These are phyloP conservation scores for Carallia brachiata DNA, from an alignment of 345 rosid genomes.

Conservation along the genomic window DNA sequence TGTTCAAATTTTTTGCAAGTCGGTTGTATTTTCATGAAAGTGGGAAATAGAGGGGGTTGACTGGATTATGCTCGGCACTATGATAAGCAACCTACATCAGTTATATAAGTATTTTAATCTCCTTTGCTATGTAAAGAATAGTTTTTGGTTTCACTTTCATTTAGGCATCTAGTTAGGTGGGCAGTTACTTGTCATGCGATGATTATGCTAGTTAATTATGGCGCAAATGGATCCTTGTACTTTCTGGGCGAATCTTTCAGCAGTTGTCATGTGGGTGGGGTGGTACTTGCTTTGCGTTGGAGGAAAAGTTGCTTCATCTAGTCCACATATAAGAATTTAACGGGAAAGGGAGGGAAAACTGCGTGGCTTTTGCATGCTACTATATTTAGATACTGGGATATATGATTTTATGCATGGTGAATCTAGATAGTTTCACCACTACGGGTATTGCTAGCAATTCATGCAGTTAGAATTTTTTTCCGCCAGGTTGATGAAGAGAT, in stretches of 20 bases:
- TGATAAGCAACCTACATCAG: too few species aligned
- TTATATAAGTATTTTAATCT: too few species aligned
- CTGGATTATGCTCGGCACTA: too few species aligned
- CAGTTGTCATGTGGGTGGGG: background rate
- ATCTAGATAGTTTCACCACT: background rate
- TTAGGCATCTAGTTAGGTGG: background rate
- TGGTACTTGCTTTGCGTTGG: background rate
- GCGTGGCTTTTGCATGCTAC: too few species aligned
- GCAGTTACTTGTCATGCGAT: background rate
- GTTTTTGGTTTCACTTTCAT: background rate
- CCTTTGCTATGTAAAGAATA: too few species aligned
- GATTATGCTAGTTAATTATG: background rate
- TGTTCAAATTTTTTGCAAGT: too few species aligned
- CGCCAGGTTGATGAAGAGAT: conserved; percentile 79
- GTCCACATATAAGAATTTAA: background rate
- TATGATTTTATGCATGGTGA: too few species aligned
- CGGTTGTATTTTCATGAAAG: too few species aligned
- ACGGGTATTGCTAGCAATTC: background rate
- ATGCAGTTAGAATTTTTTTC: background rate
- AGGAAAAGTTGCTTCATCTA: background rate
- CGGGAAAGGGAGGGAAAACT: too few species aligned
- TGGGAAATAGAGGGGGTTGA: too few species aligned
- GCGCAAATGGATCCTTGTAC: background rate
- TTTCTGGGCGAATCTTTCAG: background rate
- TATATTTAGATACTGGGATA: too few species aligned